Conservation (phyloP, 2,329 filamentous ascomycete species). For the Fusarium agapanthi region DNA sequence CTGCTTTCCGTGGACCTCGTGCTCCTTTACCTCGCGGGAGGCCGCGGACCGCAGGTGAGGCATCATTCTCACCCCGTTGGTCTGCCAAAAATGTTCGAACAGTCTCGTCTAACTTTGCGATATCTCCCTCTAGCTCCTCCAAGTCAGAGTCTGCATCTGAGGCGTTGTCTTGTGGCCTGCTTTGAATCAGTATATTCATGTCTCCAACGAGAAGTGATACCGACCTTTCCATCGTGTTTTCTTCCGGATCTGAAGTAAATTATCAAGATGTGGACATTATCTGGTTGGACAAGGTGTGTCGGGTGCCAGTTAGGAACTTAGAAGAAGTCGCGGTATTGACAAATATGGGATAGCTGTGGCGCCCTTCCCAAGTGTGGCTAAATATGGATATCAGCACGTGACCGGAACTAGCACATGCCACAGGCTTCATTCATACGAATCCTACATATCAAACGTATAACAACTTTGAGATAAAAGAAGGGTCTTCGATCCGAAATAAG, state of each 20-base stretch:
- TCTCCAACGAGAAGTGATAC: background rate
- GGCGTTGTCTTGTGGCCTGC: constrained; percentile 32
- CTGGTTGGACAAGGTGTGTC: background rate
- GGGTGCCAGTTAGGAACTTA: background rate
- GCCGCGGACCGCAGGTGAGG: constrained; percentile 29
- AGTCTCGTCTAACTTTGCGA: constrained; percentile 54
- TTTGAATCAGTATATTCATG: constrained; percentile 4
- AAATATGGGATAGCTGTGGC: background rate
- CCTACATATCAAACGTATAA: background rate
- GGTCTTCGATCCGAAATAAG: background rate
- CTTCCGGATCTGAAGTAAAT: background rate
- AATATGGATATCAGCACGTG: background rate
- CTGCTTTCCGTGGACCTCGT: constrained; percentile 65
- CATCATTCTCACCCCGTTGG: constrained; percentile 44
- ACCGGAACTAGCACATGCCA: background rate
- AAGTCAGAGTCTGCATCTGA: constrained; percentile 57
- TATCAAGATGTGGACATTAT: background rate
- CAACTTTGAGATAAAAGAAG: background rate
- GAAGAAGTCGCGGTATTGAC: background rate
- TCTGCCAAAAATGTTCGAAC: constrained; percentile 53
- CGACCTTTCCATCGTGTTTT: constrained; percentile 7
- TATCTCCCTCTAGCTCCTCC: constrained; percentile 55
- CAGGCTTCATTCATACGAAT: background rate
- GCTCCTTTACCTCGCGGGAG: constrained; percentile 43
- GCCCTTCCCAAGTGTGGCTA: background rate